phyloP scores from a whole-genome alignment of 1,284 basidiomycete species.

The Cutaneotrichosporon sp. region DNA sequence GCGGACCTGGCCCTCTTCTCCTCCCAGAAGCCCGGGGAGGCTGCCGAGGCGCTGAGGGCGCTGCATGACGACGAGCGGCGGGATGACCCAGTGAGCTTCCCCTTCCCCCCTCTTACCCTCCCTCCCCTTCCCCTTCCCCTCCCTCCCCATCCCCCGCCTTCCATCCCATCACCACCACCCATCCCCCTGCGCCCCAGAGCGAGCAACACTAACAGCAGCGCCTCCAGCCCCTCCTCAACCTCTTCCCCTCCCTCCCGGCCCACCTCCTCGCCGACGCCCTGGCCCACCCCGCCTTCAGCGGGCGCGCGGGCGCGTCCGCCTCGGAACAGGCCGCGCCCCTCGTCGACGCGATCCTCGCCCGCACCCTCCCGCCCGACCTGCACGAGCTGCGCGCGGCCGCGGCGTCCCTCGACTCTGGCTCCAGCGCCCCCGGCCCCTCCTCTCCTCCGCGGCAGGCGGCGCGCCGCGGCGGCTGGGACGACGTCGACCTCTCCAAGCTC shows the following conservation, averaged over 20 bases:
- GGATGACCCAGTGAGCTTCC: constrained; percentile 16
- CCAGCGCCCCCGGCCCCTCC: neutral
- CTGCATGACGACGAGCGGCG: constrained; percentile 33
- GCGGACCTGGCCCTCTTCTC: constrained; percentile 27
- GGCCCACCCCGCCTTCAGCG: constrained; percentile 41
- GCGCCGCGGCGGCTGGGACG: constrained; percentile 52
- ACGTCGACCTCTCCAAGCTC: constrained; percentile 65
- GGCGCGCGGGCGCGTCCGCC: constrained; percentile 20
- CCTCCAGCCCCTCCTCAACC: constrained; percentile 29
- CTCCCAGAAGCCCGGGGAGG: constrained; percentile 4
- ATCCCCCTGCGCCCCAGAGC: neutral
- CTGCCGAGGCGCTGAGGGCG: constrained; percentile 12
- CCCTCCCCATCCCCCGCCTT: neutral
- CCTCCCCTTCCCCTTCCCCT: neutral
- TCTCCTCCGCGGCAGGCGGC: neutral
- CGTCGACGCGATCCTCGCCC: constrained; percentile 46
- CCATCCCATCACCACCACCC: neutral
- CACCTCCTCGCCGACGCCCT: constrained; percentile 46
- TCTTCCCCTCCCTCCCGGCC: constrained; percentile 48
- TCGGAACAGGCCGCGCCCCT: constrained; percentile 44
- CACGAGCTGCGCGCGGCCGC: constrained; percentile 33
- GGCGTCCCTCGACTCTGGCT: neutral
- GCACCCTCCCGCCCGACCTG: constrained; percentile 43
- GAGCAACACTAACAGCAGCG: constrained; percentile 31
- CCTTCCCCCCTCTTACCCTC: neutral